Evolutionary conservation across 148 eudicot species (phyloP).

Genomic region (Camellia granthamiana): DNA sequence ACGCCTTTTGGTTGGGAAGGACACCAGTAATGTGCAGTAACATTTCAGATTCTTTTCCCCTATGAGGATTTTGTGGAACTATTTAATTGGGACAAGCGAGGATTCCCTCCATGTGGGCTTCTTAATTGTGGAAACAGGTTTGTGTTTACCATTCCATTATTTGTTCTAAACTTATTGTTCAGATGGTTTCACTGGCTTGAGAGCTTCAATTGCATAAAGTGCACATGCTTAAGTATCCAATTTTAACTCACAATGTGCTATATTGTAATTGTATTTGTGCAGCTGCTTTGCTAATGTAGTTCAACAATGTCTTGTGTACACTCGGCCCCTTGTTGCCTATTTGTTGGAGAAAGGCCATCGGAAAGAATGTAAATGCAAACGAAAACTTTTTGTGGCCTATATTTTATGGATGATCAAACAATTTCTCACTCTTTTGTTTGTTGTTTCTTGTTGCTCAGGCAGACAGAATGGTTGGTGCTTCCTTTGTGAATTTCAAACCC

Average conservation of each 20-base stretch:
- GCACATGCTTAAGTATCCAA: too few relatives aligned
- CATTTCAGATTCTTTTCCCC: slow-evolving; percentile 76
- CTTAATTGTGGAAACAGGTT: slow-evolving; percentile 96
- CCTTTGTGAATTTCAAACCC: slow-evolving; percentile 80
- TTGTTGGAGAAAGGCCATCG: slow-evolving; percentile 76
- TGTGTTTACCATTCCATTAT: slow-evolving; percentile 9
- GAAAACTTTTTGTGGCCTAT: background rate
- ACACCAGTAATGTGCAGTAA: background rate
- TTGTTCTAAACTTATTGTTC: slow-evolving; percentile 3
- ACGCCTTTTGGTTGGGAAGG: background rate
- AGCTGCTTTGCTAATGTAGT: slow-evolving; percentile 95
- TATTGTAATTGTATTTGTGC: slow-evolving; percentile 25
- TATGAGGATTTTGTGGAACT: slow-evolving; percentile 83
- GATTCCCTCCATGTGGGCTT: slow-evolving; percentile 85
- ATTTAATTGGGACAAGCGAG: slow-evolving; percentile 65
- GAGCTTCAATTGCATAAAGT: too few relatives aligned
- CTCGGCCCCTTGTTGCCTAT: slow-evolving; percentile 81
- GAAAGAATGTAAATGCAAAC: slow-evolving; percentile 55
- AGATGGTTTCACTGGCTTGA: background rate
- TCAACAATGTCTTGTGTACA: slow-evolving; percentile 84
- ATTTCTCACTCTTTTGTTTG: slow-evolving; percentile 10
- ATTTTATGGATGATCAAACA: background rate
- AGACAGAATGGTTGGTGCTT: slow-evolving; percentile 86
- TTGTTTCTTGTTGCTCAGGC: slow-evolving; percentile 42
- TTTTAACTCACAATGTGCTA: background rate